These are phyloP conservation scores for Metschnikowia amazonensis DNA, from an alignment of 805 yeast genomes.

Conservation along the genomic window DNA sequence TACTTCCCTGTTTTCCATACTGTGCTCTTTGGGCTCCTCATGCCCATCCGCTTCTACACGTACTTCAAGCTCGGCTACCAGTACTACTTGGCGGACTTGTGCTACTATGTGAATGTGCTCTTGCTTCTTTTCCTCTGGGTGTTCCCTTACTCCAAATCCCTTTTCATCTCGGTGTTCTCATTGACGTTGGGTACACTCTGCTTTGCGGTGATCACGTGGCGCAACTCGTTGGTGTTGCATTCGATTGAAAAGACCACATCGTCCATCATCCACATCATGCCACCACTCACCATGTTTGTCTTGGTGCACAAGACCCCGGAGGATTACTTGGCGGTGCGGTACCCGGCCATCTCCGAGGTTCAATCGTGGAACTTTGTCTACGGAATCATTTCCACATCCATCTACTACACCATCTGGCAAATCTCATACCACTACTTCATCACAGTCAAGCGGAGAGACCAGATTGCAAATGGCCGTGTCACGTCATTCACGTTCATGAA, in stretches of 20 bases:
- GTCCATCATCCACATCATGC: constrained; percentile 85
- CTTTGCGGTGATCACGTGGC: constrained; percentile 94
- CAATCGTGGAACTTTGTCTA: constrained; percentile 63
- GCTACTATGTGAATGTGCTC: constrained; percentile 82
- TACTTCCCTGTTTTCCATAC: constrained; percentile 78
- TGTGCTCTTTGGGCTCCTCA: constrained; percentile 50
- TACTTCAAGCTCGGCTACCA: constrained; percentile 78
- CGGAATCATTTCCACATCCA: constrained; percentile 74
- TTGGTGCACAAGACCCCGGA: constrained; percentile 73
- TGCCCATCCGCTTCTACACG: constrained; percentile 83
- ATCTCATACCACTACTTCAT: constrained; percentile 85
- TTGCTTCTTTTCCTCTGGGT: constrained; percentile 75
- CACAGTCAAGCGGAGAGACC: constrained; percentile 71
- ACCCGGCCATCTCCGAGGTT: constrained; percentile 74
- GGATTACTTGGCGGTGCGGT: constrained; percentile 52
- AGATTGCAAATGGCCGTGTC: constrained; percentile 79
- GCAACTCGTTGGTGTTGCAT: constrained; percentile 88
- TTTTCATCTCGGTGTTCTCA: constrained; percentile 81
- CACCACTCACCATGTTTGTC: constrained; percentile 83
- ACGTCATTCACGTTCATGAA: constrained; percentile 87
- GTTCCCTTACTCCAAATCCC: constrained; percentile 65
- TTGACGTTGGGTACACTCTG: constrained; percentile 85
- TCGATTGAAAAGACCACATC: constrained; percentile 90
- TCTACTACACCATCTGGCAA: constrained; percentile 89
- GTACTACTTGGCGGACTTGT: constrained; percentile 85